Evolutionary conservation across 352 stramenopile genomes (phyloP).

Genomic region (Aphanomyces stellatus): DNA sequence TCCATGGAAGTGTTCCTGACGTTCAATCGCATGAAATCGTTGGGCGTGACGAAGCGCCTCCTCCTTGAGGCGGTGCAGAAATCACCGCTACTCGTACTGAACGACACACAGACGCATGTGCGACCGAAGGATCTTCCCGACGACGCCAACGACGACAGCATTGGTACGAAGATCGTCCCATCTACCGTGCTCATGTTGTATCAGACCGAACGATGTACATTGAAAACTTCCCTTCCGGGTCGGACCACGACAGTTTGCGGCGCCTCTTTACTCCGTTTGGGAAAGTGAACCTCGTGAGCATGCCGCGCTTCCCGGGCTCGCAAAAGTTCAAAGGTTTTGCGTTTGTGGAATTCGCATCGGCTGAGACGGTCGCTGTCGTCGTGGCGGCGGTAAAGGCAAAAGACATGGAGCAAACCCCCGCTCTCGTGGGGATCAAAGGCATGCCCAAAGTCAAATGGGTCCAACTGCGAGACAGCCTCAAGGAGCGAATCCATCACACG

Average conservation of each 20-base stretch:
- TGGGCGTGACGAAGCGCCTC: slow-evolving; percentile 49
- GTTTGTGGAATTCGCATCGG: slow-evolving; percentile 65
- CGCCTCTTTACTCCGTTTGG: slow-evolving; percentile 45
- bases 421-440: slow-evolving; percentile 34
- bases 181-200: neutral
- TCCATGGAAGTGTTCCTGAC: slow-evolving; percentile 44
- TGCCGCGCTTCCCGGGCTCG: slow-evolving; percentile 57
- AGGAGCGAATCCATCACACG: slow-evolving; percentile 27
- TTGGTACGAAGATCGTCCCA: no score
- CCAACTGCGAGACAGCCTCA: slow-evolving; percentile 56
- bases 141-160: slow-evolving; percentile 26
- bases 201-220: slow-evolving; percentile 64
- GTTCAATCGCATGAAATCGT: slow-evolving; percentile 54
- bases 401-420: neutral
- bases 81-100: slow-evolving; percentile 38
- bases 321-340: slow-evolving; percentile 74
- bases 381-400: slow-evolving; percentile 23
- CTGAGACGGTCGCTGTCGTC: slow-evolving; percentile 25
- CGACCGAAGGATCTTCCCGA: slow-evolving; percentile 32
- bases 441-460: slow-evolving; percentile 55
- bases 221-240: slow-evolving; percentile 43
- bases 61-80: slow-evolving; percentile 50
- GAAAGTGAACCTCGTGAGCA: slow-evolving; percentile 69
- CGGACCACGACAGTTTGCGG: slow-evolving; percentile 65
- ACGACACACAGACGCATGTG: slow-evolving; percentile 33